These are phyloP conservation scores for Carallia pectinifolia DNA, from an alignment of 345 rosid species.

Conservation along the genomic window DNA sequence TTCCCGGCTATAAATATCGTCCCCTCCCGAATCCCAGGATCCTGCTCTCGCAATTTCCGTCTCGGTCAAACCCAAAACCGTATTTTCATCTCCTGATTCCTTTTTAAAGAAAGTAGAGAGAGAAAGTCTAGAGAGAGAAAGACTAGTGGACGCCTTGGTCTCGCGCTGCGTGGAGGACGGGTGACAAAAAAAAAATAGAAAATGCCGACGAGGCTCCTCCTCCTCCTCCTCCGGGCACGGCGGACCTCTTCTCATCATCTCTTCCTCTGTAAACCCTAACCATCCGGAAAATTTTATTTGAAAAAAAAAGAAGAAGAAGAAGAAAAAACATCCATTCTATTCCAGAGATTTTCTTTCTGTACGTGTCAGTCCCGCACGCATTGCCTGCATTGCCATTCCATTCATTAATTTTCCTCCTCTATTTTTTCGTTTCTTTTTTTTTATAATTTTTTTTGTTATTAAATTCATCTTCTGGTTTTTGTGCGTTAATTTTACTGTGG, in stretches of 20 bases:
- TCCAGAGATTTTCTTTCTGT: too few species aligned
- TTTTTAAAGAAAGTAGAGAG: slow-evolving; percentile 3
- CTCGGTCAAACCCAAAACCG: slow-evolving; percentile 8
- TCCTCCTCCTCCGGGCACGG: slow-evolving; percentile 1
- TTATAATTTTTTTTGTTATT: background rate
- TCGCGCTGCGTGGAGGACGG: slow-evolving; percentile 54
- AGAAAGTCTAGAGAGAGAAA: slow-evolving; percentile 9
- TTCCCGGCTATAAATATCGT: background rate
- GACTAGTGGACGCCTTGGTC: slow-evolving; percentile 50
- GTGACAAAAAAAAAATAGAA: slow-evolving; percentile 37
- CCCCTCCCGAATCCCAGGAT: too few species aligned
- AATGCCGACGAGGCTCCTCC: background rate
- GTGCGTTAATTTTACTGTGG: slow-evolving; percentile 7
- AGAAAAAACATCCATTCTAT: too few species aligned
- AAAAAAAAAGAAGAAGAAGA: too few species aligned
- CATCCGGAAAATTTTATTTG: too few species aligned
- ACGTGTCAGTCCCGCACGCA: background rate
- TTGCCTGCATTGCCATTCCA: slow-evolving; percentile 17
- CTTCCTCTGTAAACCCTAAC: too few species aligned
- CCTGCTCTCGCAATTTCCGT: background rate
- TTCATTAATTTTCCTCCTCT: background rate
- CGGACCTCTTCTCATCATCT: too few species aligned
- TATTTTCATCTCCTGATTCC: background rate
- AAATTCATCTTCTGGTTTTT: background rate
- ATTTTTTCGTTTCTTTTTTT: background rate